These are phyloP conservation scores for Ophiosphaerella narmari DNA, from an alignment of 2,329 filamentous ascomycete species.

Conservation along the genomic window DNA sequence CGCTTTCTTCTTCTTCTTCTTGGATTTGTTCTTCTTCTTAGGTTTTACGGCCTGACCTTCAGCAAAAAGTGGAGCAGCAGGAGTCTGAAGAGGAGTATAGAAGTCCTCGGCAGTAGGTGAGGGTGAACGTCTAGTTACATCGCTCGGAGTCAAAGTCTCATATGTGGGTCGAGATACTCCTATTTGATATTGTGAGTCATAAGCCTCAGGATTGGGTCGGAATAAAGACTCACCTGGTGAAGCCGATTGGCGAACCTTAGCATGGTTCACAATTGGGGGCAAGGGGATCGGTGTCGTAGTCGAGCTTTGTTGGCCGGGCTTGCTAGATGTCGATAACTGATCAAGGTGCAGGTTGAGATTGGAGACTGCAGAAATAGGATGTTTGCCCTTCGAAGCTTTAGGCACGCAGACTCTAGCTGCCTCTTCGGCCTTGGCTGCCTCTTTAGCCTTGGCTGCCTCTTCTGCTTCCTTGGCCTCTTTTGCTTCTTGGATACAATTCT, in stretches of 20 bases:
- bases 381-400: background rate
- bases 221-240: background rate
- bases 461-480: no score
- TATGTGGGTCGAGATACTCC: background rate
- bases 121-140: background rate
- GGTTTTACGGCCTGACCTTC: conserved; percentile 7
- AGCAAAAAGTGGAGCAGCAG: background rate
- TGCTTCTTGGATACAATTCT: no score
- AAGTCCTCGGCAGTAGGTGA: conserved; percentile 1
- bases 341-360: background rate
- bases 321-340: no score
- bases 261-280: no score
- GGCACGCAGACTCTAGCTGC: background rate
- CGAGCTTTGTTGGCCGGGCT: no score
- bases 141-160: background rate
- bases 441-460: no score
- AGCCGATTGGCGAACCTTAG: no score
- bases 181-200: background rate
- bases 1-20: conserved; percentile 49
- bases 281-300: no score
- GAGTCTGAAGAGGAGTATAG: conserved; percentile 4
- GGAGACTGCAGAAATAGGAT: conserved; percentile 1
- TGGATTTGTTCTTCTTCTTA: conserved; percentile 33
- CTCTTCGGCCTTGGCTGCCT: background rate
- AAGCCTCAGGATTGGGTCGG: background rate